Percentiles rank a stretch among this genome's conserved stretches.
These are phyloP conservation scores for Fraxinus baroniana DNA, from an alignment of 305 asterid genomes.

Conservation along the genomic window DNA sequence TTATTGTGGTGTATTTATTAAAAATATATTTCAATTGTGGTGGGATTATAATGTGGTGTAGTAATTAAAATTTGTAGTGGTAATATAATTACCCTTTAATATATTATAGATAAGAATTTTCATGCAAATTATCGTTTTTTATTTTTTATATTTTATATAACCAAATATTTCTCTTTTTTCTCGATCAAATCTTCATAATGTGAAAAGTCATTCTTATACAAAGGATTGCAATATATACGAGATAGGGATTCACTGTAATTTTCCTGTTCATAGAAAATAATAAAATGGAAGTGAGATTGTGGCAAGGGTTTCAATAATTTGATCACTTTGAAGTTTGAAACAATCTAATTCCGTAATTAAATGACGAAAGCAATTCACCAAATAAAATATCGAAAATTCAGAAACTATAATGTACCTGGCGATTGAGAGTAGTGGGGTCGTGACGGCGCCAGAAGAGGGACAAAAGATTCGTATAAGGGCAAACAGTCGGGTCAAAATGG, in stretches of 20 bases:
- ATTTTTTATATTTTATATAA: no score
- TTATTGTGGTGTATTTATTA: no score
- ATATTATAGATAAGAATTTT: no score
- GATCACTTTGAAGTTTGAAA: not conserved
- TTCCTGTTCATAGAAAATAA: not conserved
- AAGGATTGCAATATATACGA: not conserved
- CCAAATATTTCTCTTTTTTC: not conserved
- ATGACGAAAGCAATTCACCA: not conserved
- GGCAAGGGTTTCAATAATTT: not conserved
- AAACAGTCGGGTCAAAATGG: conserved; percentile 66
- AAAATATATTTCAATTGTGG: no score
- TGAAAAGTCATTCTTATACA: not conserved
- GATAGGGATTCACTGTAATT: not conserved
- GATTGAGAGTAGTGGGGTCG: conserved; percentile 71
- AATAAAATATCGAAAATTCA: not conserved
- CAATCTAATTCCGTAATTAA: not conserved
- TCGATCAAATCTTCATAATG: not conserved
- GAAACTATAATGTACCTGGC: conserved; percentile 48
- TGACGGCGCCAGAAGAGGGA: conserved; percentile 76
- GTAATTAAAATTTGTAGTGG: no score
- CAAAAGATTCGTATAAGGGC: conserved; percentile 55
- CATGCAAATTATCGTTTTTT: no score
- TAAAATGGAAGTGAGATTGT: not conserved
- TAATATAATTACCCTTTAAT: no score
- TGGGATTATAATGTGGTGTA: no score